phyloP scores from a whole-genome alignment of 2,329 filamentous ascomycete genomes.

The Colletotrichum theobromicola region DNA sequence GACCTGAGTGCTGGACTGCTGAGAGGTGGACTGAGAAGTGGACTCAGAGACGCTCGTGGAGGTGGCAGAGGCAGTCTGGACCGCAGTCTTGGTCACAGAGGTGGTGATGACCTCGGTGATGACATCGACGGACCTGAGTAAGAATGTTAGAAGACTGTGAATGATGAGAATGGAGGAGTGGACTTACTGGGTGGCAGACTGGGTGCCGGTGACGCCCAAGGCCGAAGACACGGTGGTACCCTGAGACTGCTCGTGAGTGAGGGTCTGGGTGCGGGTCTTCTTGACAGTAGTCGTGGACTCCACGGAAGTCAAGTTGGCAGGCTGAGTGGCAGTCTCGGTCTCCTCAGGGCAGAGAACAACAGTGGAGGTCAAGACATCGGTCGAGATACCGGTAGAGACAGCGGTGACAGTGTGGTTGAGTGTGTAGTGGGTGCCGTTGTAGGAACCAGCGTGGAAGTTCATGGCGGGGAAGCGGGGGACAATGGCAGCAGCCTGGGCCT shows the following conservation, averaged over 20 bases:
- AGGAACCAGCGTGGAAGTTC: not conserved
- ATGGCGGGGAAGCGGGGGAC: slow-evolving; percentile 11
- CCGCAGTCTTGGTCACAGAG: slow-evolving; percentile 17
- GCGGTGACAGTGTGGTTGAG: not conserved
- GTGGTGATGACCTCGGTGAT: slow-evolving; percentile 13
- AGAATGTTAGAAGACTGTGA: not conserved
- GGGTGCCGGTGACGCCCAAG: not conserved
- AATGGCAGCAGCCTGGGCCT: not conserved
- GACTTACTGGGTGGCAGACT: slow-evolving; percentile 5
- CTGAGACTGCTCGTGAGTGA: slow-evolving; percentile 7
- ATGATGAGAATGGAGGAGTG: not conserved
- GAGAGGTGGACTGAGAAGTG: not conserved
- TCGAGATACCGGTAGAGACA: not conserved
- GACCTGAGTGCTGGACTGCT: not conserved
- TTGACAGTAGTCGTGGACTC: slow-evolving; percentile 4
- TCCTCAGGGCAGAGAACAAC: not conserved
- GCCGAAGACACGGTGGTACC: slow-evolving; percentile 15
- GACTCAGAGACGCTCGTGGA: not conserved
- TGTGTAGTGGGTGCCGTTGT: not conserved
- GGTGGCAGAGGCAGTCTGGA: slow-evolving; percentile 2
- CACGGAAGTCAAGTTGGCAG: not conserved
- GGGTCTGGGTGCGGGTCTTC: slow-evolving; percentile 7
- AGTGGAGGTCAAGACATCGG: not conserved
- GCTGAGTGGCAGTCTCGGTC: not conserved
- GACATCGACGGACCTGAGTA: not conserved